Percentiles rank a stretch among this genome's conserved stretches.
These are phyloP conservation scores for Fusarium nisikadoi DNA, from an alignment of 2,329 filamentous ascomycete species.

Conservation along the genomic window DNA sequence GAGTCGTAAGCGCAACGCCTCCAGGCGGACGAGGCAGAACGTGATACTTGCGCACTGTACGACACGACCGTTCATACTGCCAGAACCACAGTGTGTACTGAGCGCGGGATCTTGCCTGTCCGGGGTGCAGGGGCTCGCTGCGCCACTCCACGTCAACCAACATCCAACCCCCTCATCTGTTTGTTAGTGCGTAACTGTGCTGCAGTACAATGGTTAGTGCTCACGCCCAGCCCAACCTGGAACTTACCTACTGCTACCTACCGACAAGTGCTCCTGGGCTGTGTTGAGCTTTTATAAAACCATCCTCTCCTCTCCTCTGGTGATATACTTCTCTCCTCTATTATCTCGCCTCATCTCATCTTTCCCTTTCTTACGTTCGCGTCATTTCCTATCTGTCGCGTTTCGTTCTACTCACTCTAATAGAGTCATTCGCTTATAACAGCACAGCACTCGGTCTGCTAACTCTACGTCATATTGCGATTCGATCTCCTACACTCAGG, in stretches of 20 bases:
- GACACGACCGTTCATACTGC: fast-evolving
- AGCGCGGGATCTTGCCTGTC: constrained; percentile 16
- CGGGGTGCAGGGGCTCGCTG: constrained; percentile 21
- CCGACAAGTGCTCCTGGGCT: background rate
- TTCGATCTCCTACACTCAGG: constrained; percentile 22
- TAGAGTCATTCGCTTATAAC: constrained; percentile 29
- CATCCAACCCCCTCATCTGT: constrained; percentile 23
- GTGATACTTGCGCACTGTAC: constrained; percentile 5
- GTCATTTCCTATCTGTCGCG: constrained; percentile 6
- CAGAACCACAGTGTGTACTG: background rate
- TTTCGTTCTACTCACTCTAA: constrained; percentile 10
- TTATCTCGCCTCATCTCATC: constrained; percentile 17
- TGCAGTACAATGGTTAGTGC: constrained; percentile 12
- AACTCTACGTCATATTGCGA: constrained; percentile 40
- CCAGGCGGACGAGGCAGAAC: constrained; percentile 31
- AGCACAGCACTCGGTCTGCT: constrained; percentile 26
- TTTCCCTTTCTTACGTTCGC: constrained; percentile 17
- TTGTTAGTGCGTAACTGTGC: constrained; percentile 2
- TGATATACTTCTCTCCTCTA: background rate
- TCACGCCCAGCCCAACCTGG: constrained; percentile 21
- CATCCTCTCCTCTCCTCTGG: constrained; percentile 23
- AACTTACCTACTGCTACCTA: background rate
- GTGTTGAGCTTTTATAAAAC: constrained; percentile 39
- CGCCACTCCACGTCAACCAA: constrained; percentile 37
- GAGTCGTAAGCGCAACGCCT: constrained; percentile 39